Percentiles rank a stretch among this genome's conserved stretches.
Conservation (phyloP, 371 early-diverging fungal genomes). For the Rhizopus delemar region DNA sequence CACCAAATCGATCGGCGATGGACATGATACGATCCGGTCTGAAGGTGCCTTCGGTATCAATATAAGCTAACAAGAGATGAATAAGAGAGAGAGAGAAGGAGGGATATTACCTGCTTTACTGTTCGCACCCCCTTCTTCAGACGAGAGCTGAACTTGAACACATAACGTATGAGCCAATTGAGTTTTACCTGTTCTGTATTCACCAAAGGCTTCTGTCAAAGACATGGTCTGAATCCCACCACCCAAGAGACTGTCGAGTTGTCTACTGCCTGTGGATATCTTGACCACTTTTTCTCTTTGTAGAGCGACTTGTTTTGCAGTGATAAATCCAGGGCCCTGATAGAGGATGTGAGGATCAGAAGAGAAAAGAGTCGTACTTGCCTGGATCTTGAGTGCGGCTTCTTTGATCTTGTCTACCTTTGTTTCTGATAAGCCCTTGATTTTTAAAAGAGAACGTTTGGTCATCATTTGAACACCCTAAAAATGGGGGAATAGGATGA, state of each 20-base stretch:
- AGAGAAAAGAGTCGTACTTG: constrained; percentile 18
- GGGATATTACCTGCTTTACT: constrained; percentile 57
- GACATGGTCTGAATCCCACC: constrained; percentile 90
- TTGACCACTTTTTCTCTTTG: constrained; percentile 79
- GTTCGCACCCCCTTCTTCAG: constrained; percentile 64
- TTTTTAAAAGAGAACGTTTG: constrained; percentile 62
- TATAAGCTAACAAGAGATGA: constrained; percentile 56
- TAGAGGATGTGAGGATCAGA: background rate
- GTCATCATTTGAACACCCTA: constrained; percentile 87
- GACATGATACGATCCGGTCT: constrained; percentile 76
- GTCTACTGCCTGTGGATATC: constrained; percentile 88
- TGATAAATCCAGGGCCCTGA: constrained; percentile 69
- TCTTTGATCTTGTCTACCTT: constrained; percentile 91
- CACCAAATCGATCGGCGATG: constrained; percentile 77
- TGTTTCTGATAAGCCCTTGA: constrained; percentile 83
- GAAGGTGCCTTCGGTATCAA: constrained; percentile 85
- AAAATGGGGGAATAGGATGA: background rate
- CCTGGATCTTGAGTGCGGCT: constrained; percentile 60
- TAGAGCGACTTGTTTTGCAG: constrained; percentile 81
- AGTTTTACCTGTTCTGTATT: constrained; percentile 83
- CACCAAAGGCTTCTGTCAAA: constrained; percentile 86
- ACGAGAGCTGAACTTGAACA: constrained; percentile 73
- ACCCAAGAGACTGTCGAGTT: constrained; percentile 87
- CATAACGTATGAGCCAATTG: constrained; percentile 80
- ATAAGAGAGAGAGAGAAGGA: background rate